Evolutionary conservation across 2,329 filamentous ascomycete genomes (phyloP), one percentile per base, ranked within the genome.

Genomic region (Acephala macrosclerotiorum): DNA sequence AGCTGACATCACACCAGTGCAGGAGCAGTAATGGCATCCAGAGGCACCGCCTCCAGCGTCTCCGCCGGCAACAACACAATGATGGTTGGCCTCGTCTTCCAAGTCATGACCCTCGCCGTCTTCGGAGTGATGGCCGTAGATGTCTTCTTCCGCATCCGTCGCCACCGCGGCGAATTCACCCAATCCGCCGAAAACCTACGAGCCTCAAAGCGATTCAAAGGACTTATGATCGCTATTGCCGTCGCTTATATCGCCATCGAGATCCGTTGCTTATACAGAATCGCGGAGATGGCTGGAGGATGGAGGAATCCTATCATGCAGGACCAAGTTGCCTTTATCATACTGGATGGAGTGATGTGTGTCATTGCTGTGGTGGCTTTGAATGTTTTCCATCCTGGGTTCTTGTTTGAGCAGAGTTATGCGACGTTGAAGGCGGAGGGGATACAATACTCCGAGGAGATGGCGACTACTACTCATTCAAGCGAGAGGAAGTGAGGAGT

Each of bases 221-320:
- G 58, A 12, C 25, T 59, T 20, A 6, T 64, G 11, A 22, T 38
- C 12, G 45, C 62, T 3, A 16, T 60, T 16, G 36, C 26, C 4
- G 25, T 36, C 5, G 45, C 57, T 9, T 64, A 64, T 11, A 18
- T 29, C 18, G 18, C 11, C 18, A 53, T 64, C 29, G 18, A 36
- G 29, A 58, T 58, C 9, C 36, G 58, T 29, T 61, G 58, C 36
- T 29, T 61, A 6, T 65, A 65, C 40, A 26, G 68, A 74, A 61
- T 89, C 56, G 84, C 83, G 1, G 87, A 89, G 73, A 88, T 89
- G 87, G 82, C 84, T 1, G 85, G 85, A 36, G 87, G 87, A 22
- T 89, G 87, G 87, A 84, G 83, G 16, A 88, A 87, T 77, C 72
- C 79, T 18, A 85, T 89, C 73, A 89, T 89, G 86, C 85, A 87